Base-by-base conservation (phyloP, 176 grass and related monocot species). In the Elymus sibiricus region DNA sequence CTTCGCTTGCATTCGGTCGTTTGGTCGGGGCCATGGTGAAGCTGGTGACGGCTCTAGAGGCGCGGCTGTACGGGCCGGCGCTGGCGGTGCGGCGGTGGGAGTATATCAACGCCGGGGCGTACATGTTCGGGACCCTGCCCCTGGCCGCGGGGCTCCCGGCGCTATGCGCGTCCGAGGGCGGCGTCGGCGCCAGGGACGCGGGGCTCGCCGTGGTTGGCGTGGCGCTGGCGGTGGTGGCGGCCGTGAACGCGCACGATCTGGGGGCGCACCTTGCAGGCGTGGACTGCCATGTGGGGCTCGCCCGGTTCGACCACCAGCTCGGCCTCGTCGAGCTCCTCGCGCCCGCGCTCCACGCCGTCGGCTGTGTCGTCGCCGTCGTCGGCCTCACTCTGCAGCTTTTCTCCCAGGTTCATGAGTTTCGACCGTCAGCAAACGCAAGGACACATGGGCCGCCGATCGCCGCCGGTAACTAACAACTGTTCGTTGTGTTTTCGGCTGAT, bases 21-120 rank as follows among this genome's bases (percentile, higher is more conserved):
- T n/a, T n/a, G 37, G 37, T 46, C 44, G 5, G 25, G 21, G 65
- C 58, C 82, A 94, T 95, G 96, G 96, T 91, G 84, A 98, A 98
- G 90, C 88, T 98, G 0, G 91, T 84, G 29, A 90, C 96, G n/a
- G 93, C 96, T 15, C 79, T 93, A 70, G 96, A 98, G 70, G 91
- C 85, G 87, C 81, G 93, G 16, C 64, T 90, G 43, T 98, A 95
- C 73, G 91, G 93, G 0, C 90, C 93, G 13, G 79, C 72, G 77
- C 68, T 61, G n/a, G 56, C 86, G 55, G 80, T 78, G 62, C 79
- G 88, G 22, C 70, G 90, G 31, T 94, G 93, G 93, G 93, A 98
- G 83, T 94, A 95, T 90, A 74, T 88, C 80, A 98, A 98, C 88
- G 80, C 93, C 44, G 91, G 86, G 27, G 17, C 79, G 7, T 92